phyloP scores from a whole-genome alignment of 1,139 yeast genomes.

The Saccharomyces pastorianus region DNA sequence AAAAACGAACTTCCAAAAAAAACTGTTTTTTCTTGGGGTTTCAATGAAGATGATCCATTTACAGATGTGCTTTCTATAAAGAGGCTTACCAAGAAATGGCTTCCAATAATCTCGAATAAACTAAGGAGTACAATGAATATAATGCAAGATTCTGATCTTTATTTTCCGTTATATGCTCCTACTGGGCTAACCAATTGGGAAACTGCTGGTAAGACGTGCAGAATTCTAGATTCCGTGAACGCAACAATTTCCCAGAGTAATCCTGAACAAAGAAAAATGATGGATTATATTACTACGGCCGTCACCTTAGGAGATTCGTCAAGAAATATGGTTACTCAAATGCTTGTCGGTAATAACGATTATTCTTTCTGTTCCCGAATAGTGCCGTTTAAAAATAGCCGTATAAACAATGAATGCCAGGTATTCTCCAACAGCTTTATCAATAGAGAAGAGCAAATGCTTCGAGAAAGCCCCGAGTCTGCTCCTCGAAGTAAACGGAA shows the following conservation, averaged over 20 bases:
- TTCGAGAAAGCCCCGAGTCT: conserved; percentile 4
- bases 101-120: conserved; percentile 18
- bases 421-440: conserved; percentile 33
- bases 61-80: conserved; percentile 8
- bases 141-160: conserved; percentile 24
- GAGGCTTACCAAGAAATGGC: conserved; percentile 8
- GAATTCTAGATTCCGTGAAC: conserved; percentile 21
- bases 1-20: conserved; percentile 70
- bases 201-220: conserved; percentile 19
- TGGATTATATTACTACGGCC: conserved; percentile 17
- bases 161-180: conserved; percentile 24
- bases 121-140: conserved; percentile 21
- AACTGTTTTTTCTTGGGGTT: conserved; percentile 50
- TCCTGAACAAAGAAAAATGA: conserved; percentile 12
- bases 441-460: conserved; percentile 19
- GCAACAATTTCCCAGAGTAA: conserved; percentile 15
- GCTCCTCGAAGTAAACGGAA: conserved; percentile 9
- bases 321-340: conserved; percentile 21
- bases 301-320: conserved; percentile 17
- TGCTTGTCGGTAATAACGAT: conserved; percentile 10
- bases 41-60: conserved; percentile 31
- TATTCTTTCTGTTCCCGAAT: conserved; percentile 20
- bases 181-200: conserved; percentile 23
- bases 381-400: conserved; percentile 9
- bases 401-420: conserved; percentile 8